phyloP scores from a whole-genome alignment of 2,329 filamentous ascomycete genomes.

The Gremmenia infestans region DNA sequence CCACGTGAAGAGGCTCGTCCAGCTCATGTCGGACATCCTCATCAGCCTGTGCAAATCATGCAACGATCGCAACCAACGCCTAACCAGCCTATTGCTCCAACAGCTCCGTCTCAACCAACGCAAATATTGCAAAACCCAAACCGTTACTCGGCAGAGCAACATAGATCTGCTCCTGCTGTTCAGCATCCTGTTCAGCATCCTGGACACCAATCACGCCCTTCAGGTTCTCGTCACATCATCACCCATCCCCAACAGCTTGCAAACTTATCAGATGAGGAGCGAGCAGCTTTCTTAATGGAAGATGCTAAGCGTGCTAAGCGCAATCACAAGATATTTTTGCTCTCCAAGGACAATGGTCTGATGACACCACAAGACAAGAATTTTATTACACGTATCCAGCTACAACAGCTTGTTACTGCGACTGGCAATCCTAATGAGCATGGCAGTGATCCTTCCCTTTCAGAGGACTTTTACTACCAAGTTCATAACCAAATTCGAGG shows the following conservation, averaged over 20 bases:
- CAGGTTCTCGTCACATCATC: slow-evolving; percentile 44
- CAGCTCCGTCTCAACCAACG: slow-evolving; percentile 53
- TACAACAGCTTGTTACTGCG: slow-evolving; percentile 91
- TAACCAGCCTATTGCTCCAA: slow-evolving; percentile 34
- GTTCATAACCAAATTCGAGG: slow-evolving; percentile 93
- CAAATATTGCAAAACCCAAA: slow-evolving; percentile 80
- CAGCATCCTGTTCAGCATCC: slow-evolving; percentile 32
- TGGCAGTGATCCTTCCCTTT: slow-evolving; percentile 72
- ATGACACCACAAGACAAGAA: slow-evolving; percentile 99
- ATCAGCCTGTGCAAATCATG: slow-evolving; percentile 27
- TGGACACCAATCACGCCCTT: slow-evolving; percentile 33
- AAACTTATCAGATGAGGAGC: slow-evolving; percentile 77
- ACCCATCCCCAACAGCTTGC: slow-evolving; percentile 70
- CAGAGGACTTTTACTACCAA: slow-evolving; percentile 98
- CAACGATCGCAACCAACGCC: slow-evolving; percentile 24
- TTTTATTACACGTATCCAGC: slow-evolving; percentile 95
- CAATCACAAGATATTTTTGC: slow-evolving; percentile 93
- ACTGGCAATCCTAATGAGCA: slow-evolving; percentile 81
- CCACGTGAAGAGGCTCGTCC: slow-evolving; percentile 22
- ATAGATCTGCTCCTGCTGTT: slow-evolving; percentile 34
- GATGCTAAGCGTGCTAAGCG: slow-evolving; percentile 94
- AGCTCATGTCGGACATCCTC: slow-evolving; percentile 17
- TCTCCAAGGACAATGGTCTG: slow-evolving; percentile 90
- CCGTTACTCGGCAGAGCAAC: slow-evolving; percentile 49
- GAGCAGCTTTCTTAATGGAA: slow-evolving; percentile 76